Conservation (phyloP, 139 green algal genomes). For the Tetraselmis striata region DNA sequence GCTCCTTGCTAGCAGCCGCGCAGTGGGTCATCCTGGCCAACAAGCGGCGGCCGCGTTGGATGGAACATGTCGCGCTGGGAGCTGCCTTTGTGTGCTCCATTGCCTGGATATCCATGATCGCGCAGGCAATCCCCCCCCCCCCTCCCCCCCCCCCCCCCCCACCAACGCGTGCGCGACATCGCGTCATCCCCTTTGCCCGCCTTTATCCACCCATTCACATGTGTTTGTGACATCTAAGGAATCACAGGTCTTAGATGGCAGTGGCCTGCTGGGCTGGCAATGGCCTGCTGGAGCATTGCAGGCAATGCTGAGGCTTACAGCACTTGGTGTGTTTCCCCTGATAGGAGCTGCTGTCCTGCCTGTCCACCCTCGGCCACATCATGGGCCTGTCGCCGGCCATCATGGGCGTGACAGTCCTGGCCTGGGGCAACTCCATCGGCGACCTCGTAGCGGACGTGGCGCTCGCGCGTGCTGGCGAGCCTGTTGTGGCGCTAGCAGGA, state of each 20-base stretch:
- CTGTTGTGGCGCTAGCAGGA: conserved; percentile 70
- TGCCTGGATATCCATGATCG: conserved; percentile 37
- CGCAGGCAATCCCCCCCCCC: too few relatives aligned
- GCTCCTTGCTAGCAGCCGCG: not conserved
- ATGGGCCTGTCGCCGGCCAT: conserved; percentile 47
- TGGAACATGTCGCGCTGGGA: not conserved
- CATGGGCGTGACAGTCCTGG: conserved; percentile 79
- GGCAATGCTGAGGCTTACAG: conserved; percentile 30
- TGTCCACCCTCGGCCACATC: conserved; percentile 29
- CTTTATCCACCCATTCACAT: too few relatives aligned
- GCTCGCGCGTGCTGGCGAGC: conserved; percentile 51
- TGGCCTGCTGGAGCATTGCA: too few relatives aligned
- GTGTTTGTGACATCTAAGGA: too few relatives aligned
- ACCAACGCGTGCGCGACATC: too few relatives aligned
- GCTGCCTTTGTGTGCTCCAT: conserved; percentile 6
- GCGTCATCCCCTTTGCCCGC: too few relatives aligned
- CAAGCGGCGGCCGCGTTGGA: not conserved
- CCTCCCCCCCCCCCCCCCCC: too few relatives aligned
- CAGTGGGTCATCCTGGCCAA: not conserved
- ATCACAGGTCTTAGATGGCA: too few relatives aligned
- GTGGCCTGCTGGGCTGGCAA: too few relatives aligned
- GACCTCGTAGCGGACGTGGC: conserved; percentile 75
- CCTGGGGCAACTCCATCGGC: conserved; percentile 80
- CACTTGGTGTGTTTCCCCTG: not conserved
- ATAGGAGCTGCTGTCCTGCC: not conserved